Conservation (phyloP, 176 grass and related monocot genomes). For the Bolboschoenus planiculmis region DNA sequence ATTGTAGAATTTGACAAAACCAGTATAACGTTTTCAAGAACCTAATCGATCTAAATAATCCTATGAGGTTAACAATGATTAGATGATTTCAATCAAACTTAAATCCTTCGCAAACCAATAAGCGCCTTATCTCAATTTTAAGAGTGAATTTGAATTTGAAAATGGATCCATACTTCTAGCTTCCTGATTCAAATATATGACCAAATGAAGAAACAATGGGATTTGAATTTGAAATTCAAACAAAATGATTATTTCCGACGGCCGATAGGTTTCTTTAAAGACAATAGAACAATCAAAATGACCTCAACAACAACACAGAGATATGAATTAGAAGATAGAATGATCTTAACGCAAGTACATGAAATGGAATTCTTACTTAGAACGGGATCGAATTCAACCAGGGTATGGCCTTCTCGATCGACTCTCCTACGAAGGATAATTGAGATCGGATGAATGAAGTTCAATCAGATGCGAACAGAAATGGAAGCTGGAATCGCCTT, state of each 20-base stretch:
- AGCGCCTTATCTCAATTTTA: neutral
- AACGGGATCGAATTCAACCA: neutral
- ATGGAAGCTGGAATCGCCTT: constrained; percentile 5
- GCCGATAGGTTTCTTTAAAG: neutral
- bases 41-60: neutral
- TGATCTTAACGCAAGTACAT: neutral
- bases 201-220: neutral
- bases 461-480: neutral
- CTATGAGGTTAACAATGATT: neutral
- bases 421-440: neutral
- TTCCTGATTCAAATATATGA: neutral
- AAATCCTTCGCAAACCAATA: neutral
- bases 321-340: neutral
- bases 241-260: neutral
- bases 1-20: neutral
- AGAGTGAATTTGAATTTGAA: neutral
- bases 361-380: constrained; percentile 6
- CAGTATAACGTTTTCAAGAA: neutral
- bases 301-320: neutral
- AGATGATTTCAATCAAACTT: neutral
- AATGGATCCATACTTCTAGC: neutral
- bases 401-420: neutral
- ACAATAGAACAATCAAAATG: neutral
- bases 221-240: neutral
- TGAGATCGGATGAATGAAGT: neutral